These are phyloP conservation scores for Ophiostoma quercus DNA, from an alignment of 2,329 filamentous ascomycete genomes.

Conservation along the genomic window DNA sequence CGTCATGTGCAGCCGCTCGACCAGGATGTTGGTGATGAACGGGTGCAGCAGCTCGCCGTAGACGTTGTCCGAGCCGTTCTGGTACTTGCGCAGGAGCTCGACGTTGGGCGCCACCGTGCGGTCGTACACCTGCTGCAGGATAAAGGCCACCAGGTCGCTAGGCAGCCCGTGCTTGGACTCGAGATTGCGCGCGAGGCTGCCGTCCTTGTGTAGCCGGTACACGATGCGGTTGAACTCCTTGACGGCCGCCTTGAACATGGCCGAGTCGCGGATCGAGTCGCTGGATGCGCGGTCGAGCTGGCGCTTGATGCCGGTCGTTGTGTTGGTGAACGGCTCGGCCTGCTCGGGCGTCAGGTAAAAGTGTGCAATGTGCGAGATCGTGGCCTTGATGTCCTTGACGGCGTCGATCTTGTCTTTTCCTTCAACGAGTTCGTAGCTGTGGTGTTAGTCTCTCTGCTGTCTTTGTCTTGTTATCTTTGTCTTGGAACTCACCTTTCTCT, in stretches of 20 bases:
- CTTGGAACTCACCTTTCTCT: slow-evolving; percentile 32
- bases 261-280: slow-evolving; percentile 57
- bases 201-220: slow-evolving; percentile 59
- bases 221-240: slow-evolving; percentile 72
- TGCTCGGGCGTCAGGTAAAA: slow-evolving; percentile 72
- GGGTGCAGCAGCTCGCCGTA: slow-evolving; percentile 88
- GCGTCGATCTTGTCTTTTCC: slow-evolving; percentile 76
- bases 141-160: slow-evolving; percentile 68
- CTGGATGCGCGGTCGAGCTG: slow-evolving; percentile 69
- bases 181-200: slow-evolving; percentile 67
- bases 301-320: slow-evolving; percentile 67
- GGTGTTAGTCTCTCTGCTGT: background rate
- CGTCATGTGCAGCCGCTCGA: slow-evolving; percentile 67
- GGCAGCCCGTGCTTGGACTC: slow-evolving; percentile 64
- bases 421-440: slow-evolving; percentile 65
- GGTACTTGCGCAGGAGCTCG: slow-evolving; percentile 75
- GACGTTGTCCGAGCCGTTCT: slow-evolving; percentile 86
- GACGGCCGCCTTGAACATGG: slow-evolving; percentile 68
- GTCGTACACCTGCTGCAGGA: slow-evolving; percentile 82
- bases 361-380: slow-evolving; percentile 63
- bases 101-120: slow-evolving; percentile 88
- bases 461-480: no score
- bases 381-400: slow-evolving; percentile 64
- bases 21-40: slow-evolving; percentile 78
- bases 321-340: slow-evolving; percentile 62